A percentile compares a stretch with the other conserved stretches of the same genome.
Evolutionary conservation across 164 flowering plant genomes (phyloP).

Genomic region (Malania oleifera): DNA sequence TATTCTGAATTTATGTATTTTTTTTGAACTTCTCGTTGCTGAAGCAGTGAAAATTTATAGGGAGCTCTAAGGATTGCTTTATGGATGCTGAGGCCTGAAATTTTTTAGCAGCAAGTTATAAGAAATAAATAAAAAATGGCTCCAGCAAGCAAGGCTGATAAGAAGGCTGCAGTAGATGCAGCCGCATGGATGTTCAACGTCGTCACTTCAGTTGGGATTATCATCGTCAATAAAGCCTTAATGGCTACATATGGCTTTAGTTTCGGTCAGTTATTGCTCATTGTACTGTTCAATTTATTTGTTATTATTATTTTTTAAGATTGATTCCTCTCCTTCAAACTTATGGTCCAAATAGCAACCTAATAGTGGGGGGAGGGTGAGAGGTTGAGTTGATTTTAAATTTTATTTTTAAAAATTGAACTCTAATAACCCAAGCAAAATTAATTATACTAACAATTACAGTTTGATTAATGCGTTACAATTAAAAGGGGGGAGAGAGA

Average conservation of each 20-base stretch:
- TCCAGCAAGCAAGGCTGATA: constrained; percentile 38
- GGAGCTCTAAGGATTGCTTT: not conserved
- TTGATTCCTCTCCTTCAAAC: not conserved
- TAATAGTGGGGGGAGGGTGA: too few relatives aligned
- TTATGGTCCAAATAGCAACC: not conserved
- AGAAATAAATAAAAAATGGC: constrained; percentile 29
- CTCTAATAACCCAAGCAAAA: too few relatives aligned
- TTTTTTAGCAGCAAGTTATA: not conserved
- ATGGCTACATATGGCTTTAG: constrained; percentile 60
- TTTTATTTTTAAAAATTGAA: too few relatives aligned
- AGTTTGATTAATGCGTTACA: too few relatives aligned
- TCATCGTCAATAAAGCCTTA: constrained; percentile 56
- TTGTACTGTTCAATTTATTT: not conserved
- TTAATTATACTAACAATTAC: too few relatives aligned
- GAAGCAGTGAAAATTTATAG: constrained; percentile 1
- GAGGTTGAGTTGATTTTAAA: too few relatives aligned
- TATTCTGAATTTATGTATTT: not conserved
- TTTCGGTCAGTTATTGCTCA: constrained; percentile 32
- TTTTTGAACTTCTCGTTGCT: not conserved
- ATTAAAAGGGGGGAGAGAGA: too few relatives aligned
- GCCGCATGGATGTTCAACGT: constrained; percentile 70
- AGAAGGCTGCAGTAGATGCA: constrained; percentile 39
- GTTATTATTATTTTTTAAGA: too few relatives aligned
- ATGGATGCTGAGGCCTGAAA: constrained; percentile 11
- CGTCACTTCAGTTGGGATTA: constrained; percentile 61